A percentile compares a stretch with the other conserved stretches of the same genome.
Evolutionary conservation across 169 alveolate species (phyloP).

Genomic region (Cryptosporidium parvum): DNA sequence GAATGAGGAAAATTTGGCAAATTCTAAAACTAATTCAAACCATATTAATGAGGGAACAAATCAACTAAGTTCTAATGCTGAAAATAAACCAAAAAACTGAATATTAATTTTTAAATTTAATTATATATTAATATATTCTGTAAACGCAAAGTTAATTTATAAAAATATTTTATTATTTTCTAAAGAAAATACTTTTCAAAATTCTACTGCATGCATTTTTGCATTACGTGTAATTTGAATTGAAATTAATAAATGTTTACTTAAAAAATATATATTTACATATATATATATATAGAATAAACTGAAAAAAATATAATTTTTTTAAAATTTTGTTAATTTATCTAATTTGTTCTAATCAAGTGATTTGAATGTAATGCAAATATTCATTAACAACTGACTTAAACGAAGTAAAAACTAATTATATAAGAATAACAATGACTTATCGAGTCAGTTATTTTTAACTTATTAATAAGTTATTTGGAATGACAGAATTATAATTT

Average conservation of each 20-base stretch:
- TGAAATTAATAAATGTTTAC: no score
- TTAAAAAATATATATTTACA: no score
- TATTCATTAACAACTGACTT: no score
- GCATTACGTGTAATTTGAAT: neutral
- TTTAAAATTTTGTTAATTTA: no score
- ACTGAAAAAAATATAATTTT: no score
- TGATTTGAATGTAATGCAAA: neutral
- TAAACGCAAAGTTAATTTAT: neutral
- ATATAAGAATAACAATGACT: no score
- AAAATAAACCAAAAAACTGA: neutral
- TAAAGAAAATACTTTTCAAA: neutral
- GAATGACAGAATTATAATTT: neutral
- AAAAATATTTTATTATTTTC: neutral
- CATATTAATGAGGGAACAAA: neutral
- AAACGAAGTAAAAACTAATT: neutral
- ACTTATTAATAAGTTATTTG: no score
- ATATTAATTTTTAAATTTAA: neutral
- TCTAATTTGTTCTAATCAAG: neutral
- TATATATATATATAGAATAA: no score
- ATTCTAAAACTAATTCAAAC: neutral
- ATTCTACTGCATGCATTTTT: neutral
- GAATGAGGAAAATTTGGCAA: neutral
- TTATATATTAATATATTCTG: neutral
- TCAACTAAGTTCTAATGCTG: neutral
- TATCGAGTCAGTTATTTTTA: no score